Evolutionary conservation across 257 asterid genomes (phyloP).

Genomic region (Misopates orontium): DNA sequence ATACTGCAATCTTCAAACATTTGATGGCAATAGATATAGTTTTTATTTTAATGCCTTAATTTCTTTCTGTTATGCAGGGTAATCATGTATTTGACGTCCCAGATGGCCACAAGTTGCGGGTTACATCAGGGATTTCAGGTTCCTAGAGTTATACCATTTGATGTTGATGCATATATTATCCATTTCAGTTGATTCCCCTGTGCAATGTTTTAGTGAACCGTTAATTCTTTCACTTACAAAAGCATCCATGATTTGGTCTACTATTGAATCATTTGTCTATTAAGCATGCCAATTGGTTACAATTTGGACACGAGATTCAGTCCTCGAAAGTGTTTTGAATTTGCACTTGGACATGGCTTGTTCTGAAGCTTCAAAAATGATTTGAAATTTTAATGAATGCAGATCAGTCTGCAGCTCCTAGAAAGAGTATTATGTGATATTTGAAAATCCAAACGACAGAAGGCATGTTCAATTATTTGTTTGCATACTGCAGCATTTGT

Average conservation of each 20-base stretch:
- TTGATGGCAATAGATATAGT: neutral
- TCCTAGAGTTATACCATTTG: constrained; percentile 15
- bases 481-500: too few species aligned
- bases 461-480: too few species aligned
- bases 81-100: constrained; percentile 85
- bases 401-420: too few species aligned
- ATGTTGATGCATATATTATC: neutral
- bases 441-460: too few species aligned
- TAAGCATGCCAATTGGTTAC: constrained; percentile 6
- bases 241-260: too few species aligned
- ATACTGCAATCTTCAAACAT: neutral
- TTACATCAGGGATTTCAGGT: constrained; percentile 82
- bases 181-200: too few species aligned
- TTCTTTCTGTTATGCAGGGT: constrained; percentile 58
- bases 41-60: too few species aligned
- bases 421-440: neutral
- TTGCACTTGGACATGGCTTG: constrained; percentile 13
- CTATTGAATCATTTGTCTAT: neutral
- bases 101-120: constrained; percentile 78
- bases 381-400: too few species aligned
- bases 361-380: constrained; percentile 9
- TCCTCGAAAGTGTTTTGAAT: neutral
- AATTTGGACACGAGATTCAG: neutral
- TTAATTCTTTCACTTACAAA: constrained; percentile 14
- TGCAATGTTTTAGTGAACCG: neutral